Conservation (phyloP, 2,329 filamentous ascomycete species). For the Sarocladium oryzae region DNA sequence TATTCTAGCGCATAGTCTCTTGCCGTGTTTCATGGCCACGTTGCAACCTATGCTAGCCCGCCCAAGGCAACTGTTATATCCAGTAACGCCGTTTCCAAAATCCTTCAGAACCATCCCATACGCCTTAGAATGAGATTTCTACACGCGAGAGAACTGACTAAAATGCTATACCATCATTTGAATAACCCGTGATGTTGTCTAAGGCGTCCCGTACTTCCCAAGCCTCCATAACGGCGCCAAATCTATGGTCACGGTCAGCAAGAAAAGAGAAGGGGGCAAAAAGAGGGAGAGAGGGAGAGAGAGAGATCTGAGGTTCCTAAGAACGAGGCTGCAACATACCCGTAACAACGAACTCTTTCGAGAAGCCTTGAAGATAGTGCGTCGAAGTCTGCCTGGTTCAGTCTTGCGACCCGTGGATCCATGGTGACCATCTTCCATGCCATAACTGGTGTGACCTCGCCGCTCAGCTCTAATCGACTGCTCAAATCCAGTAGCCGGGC, state of each 20-base stretch:
- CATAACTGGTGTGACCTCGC: slow-evolving; percentile 93
- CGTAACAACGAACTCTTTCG: slow-evolving; percentile 85
- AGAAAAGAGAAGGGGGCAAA: not conserved
- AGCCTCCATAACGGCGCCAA: slow-evolving; percentile 58
- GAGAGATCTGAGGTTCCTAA: slow-evolving; percentile 8
- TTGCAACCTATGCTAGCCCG: no score
- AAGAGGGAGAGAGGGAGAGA: not conserved
- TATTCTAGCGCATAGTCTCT: no score
- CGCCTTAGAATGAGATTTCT: no score
- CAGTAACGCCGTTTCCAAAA: not conserved
- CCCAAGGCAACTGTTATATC: not conserved
- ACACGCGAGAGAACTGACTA: not conserved
- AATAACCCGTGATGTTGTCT: slow-evolving; percentile 45
- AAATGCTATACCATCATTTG: slow-evolving; percentile 1
- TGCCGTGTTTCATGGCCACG: no score
- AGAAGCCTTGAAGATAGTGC: slow-evolving; percentile 66
- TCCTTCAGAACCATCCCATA: no score
- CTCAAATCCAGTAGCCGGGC: slow-evolving; percentile 79
- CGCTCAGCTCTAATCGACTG: slow-evolving; percentile 72
- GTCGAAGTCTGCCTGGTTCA: slow-evolving; percentile 63
- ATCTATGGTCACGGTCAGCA: slow-evolving; percentile 30
- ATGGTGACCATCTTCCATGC: slow-evolving; percentile 78
- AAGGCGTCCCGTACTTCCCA: slow-evolving; percentile 73
- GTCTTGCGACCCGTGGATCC: slow-evolving; percentile 60
- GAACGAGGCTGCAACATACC: slow-evolving; percentile 56